phyloP scores from a whole-genome alignment of 164 flowering plant species.

The Euptelea pleiosperma region DNA sequence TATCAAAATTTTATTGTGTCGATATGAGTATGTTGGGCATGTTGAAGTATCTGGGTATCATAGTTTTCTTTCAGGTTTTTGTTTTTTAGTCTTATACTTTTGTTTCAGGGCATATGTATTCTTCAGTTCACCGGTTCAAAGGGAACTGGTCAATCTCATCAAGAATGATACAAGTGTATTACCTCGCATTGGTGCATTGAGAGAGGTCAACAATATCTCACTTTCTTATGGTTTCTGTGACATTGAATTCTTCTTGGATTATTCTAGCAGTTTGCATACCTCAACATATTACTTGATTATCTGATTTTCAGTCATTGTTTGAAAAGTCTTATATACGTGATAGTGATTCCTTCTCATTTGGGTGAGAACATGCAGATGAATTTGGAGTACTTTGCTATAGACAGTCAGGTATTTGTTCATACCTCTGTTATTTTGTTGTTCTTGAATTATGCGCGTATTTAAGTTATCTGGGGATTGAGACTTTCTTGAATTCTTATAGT shows the following conservation, averaged over 20 bases:
- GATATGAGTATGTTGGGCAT: no score
- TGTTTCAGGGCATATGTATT: conserved; percentile 83
- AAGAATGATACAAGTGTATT: conserved; percentile 81
- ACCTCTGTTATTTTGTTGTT: neutral
- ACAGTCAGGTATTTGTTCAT: conserved; percentile 70
- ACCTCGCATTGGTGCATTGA: conserved; percentile 87
- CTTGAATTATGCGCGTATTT: neutral
- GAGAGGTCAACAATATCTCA: conserved; percentile 56
- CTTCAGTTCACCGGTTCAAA: conserved; percentile 84
- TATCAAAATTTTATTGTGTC: no score
- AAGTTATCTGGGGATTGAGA: neutral
- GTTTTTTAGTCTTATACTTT: conserved; percentile 1
- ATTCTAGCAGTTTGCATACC: neutral
- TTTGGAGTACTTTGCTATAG: conserved; percentile 92
- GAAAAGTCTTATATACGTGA: conserved; percentile 10
- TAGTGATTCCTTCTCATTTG: conserved; percentile 13
- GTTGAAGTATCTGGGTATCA: no score
- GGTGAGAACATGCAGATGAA: conserved; percentile 74
- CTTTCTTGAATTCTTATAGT: neutral
- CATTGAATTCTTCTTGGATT: neutral
- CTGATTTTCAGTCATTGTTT: neutral
- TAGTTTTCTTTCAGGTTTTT: neutral
- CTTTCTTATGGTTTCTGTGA: neutral
- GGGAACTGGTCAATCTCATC: conserved; percentile 66
- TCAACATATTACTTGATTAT: neutral